Evolutionary conservation across 208 protist species (phyloP).

Genomic region (Herpetomonas samuelpessoai): DNA sequence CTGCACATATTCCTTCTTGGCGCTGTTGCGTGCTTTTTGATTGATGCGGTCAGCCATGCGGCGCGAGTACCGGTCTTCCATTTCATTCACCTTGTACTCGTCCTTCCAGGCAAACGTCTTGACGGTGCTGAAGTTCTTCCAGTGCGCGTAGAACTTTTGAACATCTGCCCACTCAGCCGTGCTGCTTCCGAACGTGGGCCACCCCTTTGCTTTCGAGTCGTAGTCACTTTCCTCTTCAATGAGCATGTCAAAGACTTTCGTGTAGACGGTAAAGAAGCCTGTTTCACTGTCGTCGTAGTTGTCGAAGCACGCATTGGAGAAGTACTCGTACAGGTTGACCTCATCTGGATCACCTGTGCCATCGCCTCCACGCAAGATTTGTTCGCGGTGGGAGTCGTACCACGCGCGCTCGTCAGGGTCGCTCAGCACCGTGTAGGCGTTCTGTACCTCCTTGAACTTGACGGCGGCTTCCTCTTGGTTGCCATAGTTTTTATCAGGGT

Average conservation of each 20-base stretch:
- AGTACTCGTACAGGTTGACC: constrained; percentile 83
- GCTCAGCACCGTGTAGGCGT: constrained; percentile 87
- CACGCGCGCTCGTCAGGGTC: constrained; percentile 82
- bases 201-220: constrained; percentile 42
- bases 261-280: constrained; percentile 83
- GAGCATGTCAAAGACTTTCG: constrained; percentile 66
- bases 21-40: constrained; percentile 67
- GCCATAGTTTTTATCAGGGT: constrained; percentile 91
- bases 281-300: constrained; percentile 69
- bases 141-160: constrained; percentile 77
- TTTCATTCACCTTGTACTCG: constrained; percentile 90
- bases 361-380: constrained; percentile 69
- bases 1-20: constrained; percentile 86
- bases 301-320: constrained; percentile 78
- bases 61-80: constrained; percentile 86
- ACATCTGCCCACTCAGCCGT: constrained; percentile 49
- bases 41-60: constrained; percentile 84
- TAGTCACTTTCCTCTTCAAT: constrained; percentile 72
- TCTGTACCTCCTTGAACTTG: constrained; percentile 87
- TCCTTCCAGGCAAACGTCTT: constrained; percentile 90
- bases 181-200: constrained; percentile 78
- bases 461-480: constrained; percentile 68
- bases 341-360: constrained; percentile 49
- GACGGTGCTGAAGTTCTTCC: constrained; percentile 86
- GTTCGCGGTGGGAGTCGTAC: constrained; percentile 91